Conservation (phyloP, 495 filamentous ascomycete species). For the Daldinia childiae region DNA sequence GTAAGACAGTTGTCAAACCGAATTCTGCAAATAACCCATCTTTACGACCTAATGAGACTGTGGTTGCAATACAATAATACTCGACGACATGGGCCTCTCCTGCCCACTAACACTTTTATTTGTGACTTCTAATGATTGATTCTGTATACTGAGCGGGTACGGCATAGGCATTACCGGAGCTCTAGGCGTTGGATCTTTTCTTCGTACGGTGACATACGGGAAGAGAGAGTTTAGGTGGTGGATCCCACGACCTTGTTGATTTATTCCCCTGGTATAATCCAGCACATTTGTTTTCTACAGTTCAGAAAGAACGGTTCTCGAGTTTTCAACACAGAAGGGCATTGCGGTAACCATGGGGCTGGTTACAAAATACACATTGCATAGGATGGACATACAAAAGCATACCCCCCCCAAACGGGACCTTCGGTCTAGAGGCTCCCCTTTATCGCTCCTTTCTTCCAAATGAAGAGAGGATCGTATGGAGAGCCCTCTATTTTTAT, state of each 20-base stretch:
- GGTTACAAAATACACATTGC: slow-evolving; percentile 42
- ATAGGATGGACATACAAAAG: slow-evolving; percentile 48
- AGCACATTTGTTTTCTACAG: slow-evolving; percentile 29
- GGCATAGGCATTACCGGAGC: slow-evolving; percentile 46
- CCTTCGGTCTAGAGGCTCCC: slow-evolving; percentile 9
- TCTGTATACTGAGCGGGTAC: slow-evolving; percentile 50
- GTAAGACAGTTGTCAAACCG: slow-evolving; percentile 59
- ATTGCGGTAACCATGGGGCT: slow-evolving; percentile 33
- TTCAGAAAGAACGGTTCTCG: slow-evolving; percentile 36
- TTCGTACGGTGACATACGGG: slow-evolving; percentile 13
- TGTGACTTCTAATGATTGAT: slow-evolving; percentile 41
- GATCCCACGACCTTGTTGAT: slow-evolving; percentile 19
- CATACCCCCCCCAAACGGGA: slow-evolving; percentile 20
- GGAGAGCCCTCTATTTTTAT: slow-evolving; percentile 15
- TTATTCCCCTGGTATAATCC: slow-evolving; percentile 22
- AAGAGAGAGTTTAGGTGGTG: slow-evolving; percentile 9
- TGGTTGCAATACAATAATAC: slow-evolving; percentile 33
- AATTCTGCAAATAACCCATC: slow-evolving; percentile 59
- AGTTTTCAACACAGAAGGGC: slow-evolving; percentile 40
- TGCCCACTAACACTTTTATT: slow-evolving; percentile 44
- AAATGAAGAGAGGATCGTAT: not conserved
- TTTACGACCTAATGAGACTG: slow-evolving; percentile 48
- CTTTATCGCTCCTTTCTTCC: not conserved
- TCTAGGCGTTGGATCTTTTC: slow-evolving; percentile 47
- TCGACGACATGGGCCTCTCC: slow-evolving; percentile 40